These are phyloP conservation scores for Phyllosticta capitalensis DNA, from an alignment of 2,329 filamentous ascomycete species.

Conservation along the genomic window DNA sequence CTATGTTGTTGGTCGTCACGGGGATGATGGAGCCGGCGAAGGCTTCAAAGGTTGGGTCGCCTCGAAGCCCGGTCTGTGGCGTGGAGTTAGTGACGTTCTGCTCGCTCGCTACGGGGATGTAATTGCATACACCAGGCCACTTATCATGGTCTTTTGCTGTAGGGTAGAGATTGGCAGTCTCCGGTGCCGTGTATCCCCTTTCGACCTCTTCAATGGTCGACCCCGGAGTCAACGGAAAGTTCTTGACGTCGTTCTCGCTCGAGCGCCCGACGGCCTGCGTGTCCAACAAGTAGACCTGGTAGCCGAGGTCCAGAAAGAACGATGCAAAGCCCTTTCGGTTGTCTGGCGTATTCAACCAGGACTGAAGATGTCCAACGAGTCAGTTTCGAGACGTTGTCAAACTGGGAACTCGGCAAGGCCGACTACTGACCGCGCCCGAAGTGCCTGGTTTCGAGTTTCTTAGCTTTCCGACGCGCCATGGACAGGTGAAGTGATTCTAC, in stretches of 20 bases:
- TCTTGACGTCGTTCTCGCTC: not conserved
- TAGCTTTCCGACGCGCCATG: not conserved
- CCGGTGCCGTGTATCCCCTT: conserved; percentile 2
- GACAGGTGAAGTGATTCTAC: conserved; percentile 1
- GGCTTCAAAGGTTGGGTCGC: conserved; percentile 40
- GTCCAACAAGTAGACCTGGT: conserved; percentile 37
- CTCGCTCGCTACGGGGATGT: not conserved
- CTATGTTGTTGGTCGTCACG: conserved; percentile 13
- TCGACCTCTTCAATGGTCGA: not conserved
- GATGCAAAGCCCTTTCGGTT: conserved; percentile 38
- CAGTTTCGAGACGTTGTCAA: not conserved
- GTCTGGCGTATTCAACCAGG: conserved; percentile 42
- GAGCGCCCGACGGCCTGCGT: conserved; percentile 27
- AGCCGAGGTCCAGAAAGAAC: conserved; percentile 37
- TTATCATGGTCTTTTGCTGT: conserved; percentile 14
- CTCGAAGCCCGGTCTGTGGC: conserved; percentile 18
- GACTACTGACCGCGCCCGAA: not conserved
- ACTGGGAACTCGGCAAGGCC: not conserved
- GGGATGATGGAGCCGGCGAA: conserved; percentile 27
- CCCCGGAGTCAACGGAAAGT: not conserved
- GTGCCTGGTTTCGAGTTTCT: not conserved
- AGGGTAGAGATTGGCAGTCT: conserved; percentile 3
- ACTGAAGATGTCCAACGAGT: conserved; percentile 17
- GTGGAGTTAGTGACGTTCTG: not conserved
- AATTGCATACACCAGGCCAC: conserved; percentile 24